phyloP scores from a whole-genome alignment of 371 early-diverging fungal species.

The Rhizomucor miehei region DNA sequence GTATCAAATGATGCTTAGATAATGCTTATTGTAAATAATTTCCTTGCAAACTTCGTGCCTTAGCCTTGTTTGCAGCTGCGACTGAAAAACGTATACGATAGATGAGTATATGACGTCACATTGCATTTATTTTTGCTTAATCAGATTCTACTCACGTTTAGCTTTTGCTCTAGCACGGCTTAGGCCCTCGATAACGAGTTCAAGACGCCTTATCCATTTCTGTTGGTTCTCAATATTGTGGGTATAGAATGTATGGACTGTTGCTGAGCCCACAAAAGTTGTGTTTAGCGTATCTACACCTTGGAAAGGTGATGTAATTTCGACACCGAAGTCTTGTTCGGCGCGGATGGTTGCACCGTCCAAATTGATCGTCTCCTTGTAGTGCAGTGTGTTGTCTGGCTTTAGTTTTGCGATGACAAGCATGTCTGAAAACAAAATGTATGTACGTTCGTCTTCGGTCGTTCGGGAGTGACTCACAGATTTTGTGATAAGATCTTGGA shows the following conservation, averaged over 20 bases:
- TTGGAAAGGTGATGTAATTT: conserved; percentile 24
- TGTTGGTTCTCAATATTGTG: conserved; percentile 18
- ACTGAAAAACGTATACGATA: too few relatives aligned
- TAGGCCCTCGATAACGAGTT: conserved; percentile 15
- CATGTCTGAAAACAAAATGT: conserved; percentile 29
- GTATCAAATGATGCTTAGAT: too few relatives aligned
- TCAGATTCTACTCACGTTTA: conserved; percentile 4
- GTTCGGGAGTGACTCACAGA: conserved; percentile 3
- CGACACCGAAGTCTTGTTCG: conserved; percentile 15
- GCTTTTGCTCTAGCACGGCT: conserved; percentile 9
- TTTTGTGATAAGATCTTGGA: conserved; percentile 16
- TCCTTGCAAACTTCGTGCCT: too few relatives aligned
- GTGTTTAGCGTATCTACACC: conserved; percentile 28
- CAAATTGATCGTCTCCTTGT: conserved; percentile 21
- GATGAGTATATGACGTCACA: too few relatives aligned
- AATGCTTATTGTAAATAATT: too few relatives aligned
- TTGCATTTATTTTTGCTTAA: too few relatives aligned
- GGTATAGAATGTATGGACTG: conserved; percentile 19
- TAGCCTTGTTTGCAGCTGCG: too few relatives aligned
- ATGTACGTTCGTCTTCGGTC: conserved; percentile 17
- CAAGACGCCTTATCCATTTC: conserved; percentile 20
- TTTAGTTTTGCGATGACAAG: conserved; percentile 25
- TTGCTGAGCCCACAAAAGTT: conserved; percentile 21
- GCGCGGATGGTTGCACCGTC: conserved; percentile 21
- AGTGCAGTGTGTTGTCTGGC: conserved; percentile 21